Evolutionary conservation across 2,329 filamentous ascomycete genomes (phyloP), one percentile per base, ranked within the genome.

Genomic region (Cladosporium sp.): DNA sequence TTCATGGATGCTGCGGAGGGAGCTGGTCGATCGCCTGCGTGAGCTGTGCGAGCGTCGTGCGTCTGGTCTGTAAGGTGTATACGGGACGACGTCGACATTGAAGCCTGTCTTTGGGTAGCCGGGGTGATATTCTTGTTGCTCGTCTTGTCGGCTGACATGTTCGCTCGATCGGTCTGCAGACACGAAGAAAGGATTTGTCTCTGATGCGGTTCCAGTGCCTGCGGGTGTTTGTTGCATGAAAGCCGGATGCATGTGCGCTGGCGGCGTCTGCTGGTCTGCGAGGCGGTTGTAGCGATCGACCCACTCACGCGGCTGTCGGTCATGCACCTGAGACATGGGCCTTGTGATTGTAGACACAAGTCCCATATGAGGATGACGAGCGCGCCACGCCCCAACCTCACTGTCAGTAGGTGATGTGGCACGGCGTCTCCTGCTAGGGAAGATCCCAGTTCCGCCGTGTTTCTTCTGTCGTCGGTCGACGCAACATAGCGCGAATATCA

Each of bases 401-500:
- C 51, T 59, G 28, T 59, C 57, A 1, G 57, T 49, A 4, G 45
- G 51, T 2, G 50, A 59, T 4, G 39, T 35, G 13, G 51, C 24
- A 17, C 50, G 51, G 4, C 39, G 37, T 25, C 32, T 47, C 3
- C 56, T 53, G 28, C 42, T 45, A 20, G 47, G 47, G 37, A 56
- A 55, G 4, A 50, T 22, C 2, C 57, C 50, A 12, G 19, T 44
- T 37, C 55, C 55, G 10, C 45, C 34, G 7, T 51, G 57, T 20
- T 34, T 45, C 44, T 55, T 53, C 22, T 58, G 40, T 51, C 63
- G 62, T 8, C 58, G 58, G 22, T 59, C 56, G 12, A 64, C 25
- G 37, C 52, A 61, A 58, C 56, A 62, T 7, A 65, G 37, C 1
- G 62, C 44, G 22, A 58, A 58, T 13, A 52, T 42, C 32, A 57